phyloP scores from a whole-genome alignment of 768 basidiomycete species.

The Suillus decipiens region DNA sequence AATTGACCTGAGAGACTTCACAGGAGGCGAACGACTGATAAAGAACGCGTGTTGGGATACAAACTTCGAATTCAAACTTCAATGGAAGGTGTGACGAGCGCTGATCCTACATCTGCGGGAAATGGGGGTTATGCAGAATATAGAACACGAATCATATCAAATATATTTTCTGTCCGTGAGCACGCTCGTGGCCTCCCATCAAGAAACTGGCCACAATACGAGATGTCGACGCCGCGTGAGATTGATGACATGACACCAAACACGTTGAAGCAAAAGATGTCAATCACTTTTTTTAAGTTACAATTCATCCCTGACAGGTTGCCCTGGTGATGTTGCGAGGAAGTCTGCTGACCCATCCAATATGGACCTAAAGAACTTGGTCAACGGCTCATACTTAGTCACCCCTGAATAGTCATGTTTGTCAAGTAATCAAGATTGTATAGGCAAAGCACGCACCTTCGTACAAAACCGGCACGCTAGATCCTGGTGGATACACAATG shows the following conservation, averaged over 20 bases:
- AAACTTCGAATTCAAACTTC: slow-evolving; percentile 1
- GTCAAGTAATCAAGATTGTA: not conserved
- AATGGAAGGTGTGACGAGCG: not conserved
- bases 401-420: slow-evolving; percentile 44
- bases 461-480: slow-evolving; percentile 58
- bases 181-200: not conserved
- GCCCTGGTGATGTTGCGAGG: slow-evolving; percentile 38
- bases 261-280: slow-evolving; percentile 4
- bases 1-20: slow-evolving; percentile 17
- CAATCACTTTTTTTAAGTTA: slow-evolving; percentile 9
- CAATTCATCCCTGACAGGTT: slow-evolving; percentile 33
- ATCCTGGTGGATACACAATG: slow-evolving; percentile 66
- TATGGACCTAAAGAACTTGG: slow-evolving; percentile 71
- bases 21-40: not conserved
- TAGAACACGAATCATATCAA: slow-evolving; percentile 2
- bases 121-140: not conserved
- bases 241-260: slow-evolving; percentile 1
- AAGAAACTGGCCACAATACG: not conserved
- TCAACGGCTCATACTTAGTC: slow-evolving; percentile 73
- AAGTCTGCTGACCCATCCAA: slow-evolving; percentile 69
- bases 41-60: slow-evolving; percentile 6
- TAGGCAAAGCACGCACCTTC: slow-evolving; percentile 50
- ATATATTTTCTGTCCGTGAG: not conserved
- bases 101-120: not conserved
- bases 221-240: not conserved